phyloP scores from a whole-genome alignment of 2,329 filamentous ascomycete species.

The Trichoderma citrinoviride region DNA sequence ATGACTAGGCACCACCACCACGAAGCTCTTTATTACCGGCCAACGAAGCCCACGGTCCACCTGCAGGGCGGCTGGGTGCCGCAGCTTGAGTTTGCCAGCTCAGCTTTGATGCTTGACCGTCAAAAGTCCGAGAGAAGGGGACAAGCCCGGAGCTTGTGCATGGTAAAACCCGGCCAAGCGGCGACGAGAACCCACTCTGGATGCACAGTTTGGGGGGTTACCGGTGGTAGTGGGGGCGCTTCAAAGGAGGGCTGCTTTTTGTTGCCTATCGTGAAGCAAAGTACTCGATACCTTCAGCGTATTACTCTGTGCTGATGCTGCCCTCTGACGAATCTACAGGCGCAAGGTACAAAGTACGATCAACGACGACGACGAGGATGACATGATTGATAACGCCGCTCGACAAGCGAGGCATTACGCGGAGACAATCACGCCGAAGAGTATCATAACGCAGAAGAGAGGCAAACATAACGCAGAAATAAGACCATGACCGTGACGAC shows the following conservation, averaged over 20 bases:
- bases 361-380: not conserved
- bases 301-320: not conserved
- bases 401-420: not conserved
- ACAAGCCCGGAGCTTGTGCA: constrained; percentile 1
- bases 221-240: constrained; percentile 1
- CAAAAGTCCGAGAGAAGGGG: constrained; percentile 9
- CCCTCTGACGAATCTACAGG: not conserved
- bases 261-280: not conserved
- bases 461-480: not conserved
- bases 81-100: constrained; percentile 14
- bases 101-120: not conserved
- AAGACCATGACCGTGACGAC: not conserved
- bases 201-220: constrained; percentile 9
- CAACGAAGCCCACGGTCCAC: constrained; percentile 7
- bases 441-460: not conserved
- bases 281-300: not conserved
- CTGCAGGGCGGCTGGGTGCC: not conserved
- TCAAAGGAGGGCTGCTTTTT: not conserved
- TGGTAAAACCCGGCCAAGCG: constrained; percentile 10
- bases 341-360: not conserved
- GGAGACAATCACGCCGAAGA: not conserved
- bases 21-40: not conserved
- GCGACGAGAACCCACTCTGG: constrained; percentile 2
- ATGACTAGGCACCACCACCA: not conserved
- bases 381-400: not conserved